A percentile compares a stretch with the other conserved stretches of the same genome.
phyloP scores from a whole-genome alignment of 2,329 filamentous ascomycete genomes.

The Verticillium nubilum region DNA sequence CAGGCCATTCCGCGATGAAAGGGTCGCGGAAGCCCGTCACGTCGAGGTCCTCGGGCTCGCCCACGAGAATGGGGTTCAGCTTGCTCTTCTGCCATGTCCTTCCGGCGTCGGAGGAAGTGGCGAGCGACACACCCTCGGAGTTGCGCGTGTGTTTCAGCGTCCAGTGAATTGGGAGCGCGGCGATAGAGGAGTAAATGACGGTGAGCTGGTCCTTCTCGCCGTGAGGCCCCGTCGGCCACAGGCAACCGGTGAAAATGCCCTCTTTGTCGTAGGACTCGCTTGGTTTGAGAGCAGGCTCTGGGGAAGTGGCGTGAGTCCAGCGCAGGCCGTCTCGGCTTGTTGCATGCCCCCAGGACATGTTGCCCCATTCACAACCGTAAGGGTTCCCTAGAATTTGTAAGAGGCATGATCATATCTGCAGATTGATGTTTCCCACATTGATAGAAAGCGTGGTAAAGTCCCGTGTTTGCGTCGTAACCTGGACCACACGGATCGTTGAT shows the following conservation, averaged over 20 bases:
- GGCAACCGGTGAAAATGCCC: conserved; percentile 47
- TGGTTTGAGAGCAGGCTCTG: conserved; percentile 26
- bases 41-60: conserved; percentile 18
- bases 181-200: conserved; percentile 27
- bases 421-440: conserved; percentile 42
- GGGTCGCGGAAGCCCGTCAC: conserved; percentile 29
- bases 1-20: conserved; percentile 22
- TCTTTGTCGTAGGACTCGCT: conserved; percentile 39
- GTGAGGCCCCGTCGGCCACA: conserved; percentile 39
- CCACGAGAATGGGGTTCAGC: conserved; percentile 22
- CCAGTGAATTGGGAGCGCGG: conserved; percentile 28
- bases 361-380: conserved; percentile 28
- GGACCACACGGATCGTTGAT: conserved; percentile 42
- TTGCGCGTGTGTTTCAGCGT: conserved; percentile 31
- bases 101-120: conserved; percentile 29
- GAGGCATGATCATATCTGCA: neutral
- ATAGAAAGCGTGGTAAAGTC: conserved; percentile 46
- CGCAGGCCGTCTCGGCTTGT: conserved; percentile 33
- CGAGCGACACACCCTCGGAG: conserved; percentile 34
- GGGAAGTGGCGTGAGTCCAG: conserved; percentile 33
- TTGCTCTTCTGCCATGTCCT: conserved; percentile 24
- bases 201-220: conserved; percentile 29
- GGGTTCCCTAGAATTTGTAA: conserved; percentile 24
- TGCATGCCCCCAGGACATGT: conserved; percentile 45
- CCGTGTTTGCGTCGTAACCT: conserved; percentile 40